Conservation (phyloP, 2,329 filamentous ascomycete genomes). For the Paraconiothyrium brasiliense region DNA sequence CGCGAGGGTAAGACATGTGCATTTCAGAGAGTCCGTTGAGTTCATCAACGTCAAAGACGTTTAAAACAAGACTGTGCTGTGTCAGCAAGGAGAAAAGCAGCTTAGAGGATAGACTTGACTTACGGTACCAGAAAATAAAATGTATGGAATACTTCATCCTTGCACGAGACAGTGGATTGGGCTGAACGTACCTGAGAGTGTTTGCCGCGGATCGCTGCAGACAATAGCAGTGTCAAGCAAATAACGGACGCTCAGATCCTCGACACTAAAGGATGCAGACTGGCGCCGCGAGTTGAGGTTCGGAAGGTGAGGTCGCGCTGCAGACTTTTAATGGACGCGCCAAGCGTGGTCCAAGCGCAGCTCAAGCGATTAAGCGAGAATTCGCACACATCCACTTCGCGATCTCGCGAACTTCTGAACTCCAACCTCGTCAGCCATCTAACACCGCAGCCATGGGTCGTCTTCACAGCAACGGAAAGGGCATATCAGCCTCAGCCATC, state of each 20-base stretch:
- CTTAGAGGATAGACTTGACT: background rate
- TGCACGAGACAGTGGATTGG: constrained; percentile 26
- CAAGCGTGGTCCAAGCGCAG: constrained; percentile 24
- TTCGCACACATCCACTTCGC: constrained; percentile 18
- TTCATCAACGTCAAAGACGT: constrained; percentile 43
- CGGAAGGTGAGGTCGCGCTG: background rate
- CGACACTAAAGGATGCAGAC: background rate
- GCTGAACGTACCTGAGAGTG: constrained; percentile 38
- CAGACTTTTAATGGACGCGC: constrained; percentile 22
- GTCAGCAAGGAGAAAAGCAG: background rate
- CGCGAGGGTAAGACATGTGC: background rate
- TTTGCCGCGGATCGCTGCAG: background rate
- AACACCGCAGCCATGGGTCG: constrained; percentile 75
- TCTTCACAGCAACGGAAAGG: constrained; percentile 99
- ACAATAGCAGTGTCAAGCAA: background rate
- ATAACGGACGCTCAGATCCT: background rate
- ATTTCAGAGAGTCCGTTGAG: constrained; percentile 50
- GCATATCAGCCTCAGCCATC: constrained; percentile 93
- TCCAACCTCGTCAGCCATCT: constrained; percentile 33
- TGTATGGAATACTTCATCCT: constrained; percentile 76
- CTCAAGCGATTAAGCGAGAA: constrained; percentile 31
- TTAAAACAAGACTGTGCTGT: constrained; percentile 10
- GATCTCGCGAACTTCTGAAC: constrained; percentile 21
- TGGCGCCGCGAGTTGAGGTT: constrained; percentile 7
- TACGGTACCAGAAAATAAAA: constrained; percentile 64